Conservation (phyloP, 306 rosid genomes). For the Gleditsia sinensis region DNA sequence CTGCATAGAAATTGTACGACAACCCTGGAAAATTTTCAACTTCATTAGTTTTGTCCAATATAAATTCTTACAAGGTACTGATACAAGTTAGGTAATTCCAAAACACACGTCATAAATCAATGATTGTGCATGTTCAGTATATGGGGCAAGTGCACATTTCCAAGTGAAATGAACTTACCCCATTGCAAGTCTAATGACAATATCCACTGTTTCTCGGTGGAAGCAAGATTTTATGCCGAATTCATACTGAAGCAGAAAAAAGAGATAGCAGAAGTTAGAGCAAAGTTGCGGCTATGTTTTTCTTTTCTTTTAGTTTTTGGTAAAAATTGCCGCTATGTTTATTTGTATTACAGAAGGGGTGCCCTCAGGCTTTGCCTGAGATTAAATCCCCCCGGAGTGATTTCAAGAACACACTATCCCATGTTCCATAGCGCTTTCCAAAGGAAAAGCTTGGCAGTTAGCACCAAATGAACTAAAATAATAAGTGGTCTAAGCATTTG, state of each 20-base stretch:
- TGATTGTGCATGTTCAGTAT: neutral
- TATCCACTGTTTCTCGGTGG: slow-evolving; percentile 43
- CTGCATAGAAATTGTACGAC: slow-evolving; percentile 75
- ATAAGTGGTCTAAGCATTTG: too few species aligned
- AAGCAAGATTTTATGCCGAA: slow-evolving; percentile 52
- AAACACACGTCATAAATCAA: neutral
- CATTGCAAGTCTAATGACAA: slow-evolving; percentile 58
- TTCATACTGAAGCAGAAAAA: slow-evolving; percentile 44
- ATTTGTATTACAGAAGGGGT: too few species aligned
- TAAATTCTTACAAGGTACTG: neutral
- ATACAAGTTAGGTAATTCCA: neutral
- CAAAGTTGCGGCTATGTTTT: neutral
- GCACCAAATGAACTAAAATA: too few species aligned
- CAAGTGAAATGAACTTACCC: slow-evolving; percentile 51
- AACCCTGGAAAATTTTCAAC: slow-evolving; percentile 55
- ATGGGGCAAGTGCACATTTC: neutral
- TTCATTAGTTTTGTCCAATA: slow-evolving; percentile 1
- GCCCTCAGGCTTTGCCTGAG: too few species aligned
- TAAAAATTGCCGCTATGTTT: neutral
- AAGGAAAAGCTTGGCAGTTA: too few species aligned
- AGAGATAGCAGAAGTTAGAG: slow-evolving; percentile 9
- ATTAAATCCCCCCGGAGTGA: too few species aligned
- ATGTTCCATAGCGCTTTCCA: too few species aligned
- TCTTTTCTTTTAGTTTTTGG: neutral
- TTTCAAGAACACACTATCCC: too few species aligned